Conservation (phyloP, 2,329 filamentous ascomycete genomes). For the Penicillium sp. region DNA sequence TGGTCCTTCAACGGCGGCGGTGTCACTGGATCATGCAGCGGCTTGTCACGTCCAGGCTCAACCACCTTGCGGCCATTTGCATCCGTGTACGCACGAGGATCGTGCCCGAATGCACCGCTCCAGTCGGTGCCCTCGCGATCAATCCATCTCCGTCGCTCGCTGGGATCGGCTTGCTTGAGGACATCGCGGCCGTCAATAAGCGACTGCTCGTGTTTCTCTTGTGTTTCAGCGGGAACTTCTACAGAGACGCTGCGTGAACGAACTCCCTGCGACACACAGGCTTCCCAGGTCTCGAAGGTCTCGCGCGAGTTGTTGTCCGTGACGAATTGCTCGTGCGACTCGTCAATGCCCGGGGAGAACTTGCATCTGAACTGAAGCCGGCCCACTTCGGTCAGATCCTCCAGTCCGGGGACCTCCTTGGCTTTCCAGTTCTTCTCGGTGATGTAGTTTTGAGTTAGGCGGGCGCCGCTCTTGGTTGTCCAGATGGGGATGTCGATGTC, state of each 20-base stretch:
- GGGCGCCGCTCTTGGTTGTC: slow-evolving; percentile 72
- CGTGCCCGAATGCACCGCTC: slow-evolving; percentile 80
- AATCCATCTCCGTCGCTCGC: slow-evolving; percentile 75
- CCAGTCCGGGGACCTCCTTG: slow-evolving; percentile 67
- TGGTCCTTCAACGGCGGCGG: slow-evolving; percentile 43
- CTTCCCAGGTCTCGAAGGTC: slow-evolving; percentile 93
- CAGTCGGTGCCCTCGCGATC: slow-evolving; percentile 80
- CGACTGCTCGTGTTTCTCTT: slow-evolving; percentile 78
- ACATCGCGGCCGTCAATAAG: slow-evolving; percentile 79
- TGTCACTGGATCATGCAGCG: slow-evolving; percentile 55
- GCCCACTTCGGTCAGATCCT: slow-evolving; percentile 76
- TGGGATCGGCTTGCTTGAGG: slow-evolving; percentile 66
- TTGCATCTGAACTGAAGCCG: slow-evolving; percentile 76
- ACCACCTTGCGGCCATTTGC: slow-evolving; percentile 55
- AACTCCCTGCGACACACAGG: slow-evolving; percentile 84
- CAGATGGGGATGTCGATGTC: slow-evolving; percentile 89
- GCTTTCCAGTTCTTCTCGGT: slow-evolving; percentile 72
- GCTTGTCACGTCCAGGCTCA: slow-evolving; percentile 57
- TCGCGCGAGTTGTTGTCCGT: slow-evolving; percentile 86
- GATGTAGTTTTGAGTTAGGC: slow-evolving; percentile 89
- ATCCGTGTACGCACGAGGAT: slow-evolving; percentile 65
- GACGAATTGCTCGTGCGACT: slow-evolving; percentile 80
- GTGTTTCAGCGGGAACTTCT: slow-evolving; percentile 71
- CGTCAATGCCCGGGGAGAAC: slow-evolving; percentile 89
- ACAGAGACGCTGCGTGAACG: slow-evolving; percentile 69